Evolutionary conservation across 2,329 filamentous ascomycete genomes (phyloP).

Genomic region (Botrytis porri): DNA sequence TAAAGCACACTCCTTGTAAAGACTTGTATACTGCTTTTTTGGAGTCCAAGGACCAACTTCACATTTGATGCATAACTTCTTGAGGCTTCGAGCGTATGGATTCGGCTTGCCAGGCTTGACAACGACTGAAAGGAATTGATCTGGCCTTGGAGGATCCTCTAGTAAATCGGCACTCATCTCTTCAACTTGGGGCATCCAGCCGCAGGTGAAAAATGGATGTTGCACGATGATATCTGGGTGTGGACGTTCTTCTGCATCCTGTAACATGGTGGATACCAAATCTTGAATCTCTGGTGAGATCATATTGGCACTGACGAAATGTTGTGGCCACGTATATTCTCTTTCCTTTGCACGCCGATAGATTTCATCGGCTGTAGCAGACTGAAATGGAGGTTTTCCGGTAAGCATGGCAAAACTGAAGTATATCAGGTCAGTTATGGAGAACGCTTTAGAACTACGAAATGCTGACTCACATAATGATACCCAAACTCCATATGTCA

Average conservation of each 20-base stretch:
- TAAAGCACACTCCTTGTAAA: conserved; percentile 64
- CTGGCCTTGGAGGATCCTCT: conserved; percentile 54
- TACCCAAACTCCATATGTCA: conserved; percentile 96
- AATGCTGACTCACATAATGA: conserved; percentile 71
- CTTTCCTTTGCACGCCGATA: conserved; percentile 68
- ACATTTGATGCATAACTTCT: conserved; percentile 56
- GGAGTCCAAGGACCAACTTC: conserved; percentile 55
- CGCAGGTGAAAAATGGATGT: conserved; percentile 74
- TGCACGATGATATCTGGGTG: conserved; percentile 75
- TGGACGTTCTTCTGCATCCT: conserved; percentile 71
- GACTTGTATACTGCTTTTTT: conserved; percentile 48
- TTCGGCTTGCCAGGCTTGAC: conserved; percentile 43
- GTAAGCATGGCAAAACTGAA: conserved; percentile 89
- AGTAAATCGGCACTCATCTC: conserved; percentile 59
- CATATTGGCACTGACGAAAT: conserved; percentile 62
- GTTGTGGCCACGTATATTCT: conserved; percentile 76
- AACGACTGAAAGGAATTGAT: conserved; percentile 53
- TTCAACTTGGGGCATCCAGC: conserved; percentile 63
- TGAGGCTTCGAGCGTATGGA: conserved; percentile 47
- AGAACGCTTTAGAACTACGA: conserved; percentile 8
- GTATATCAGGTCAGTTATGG: conserved; percentile 31
- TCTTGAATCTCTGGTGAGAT: conserved; percentile 76
- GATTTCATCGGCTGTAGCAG: conserved; percentile 81
- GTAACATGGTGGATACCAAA: conserved; percentile 71
- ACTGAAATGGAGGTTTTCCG: conserved; percentile 94